These are phyloP conservation scores for Yarrowia divulgata DNA, from an alignment of 805 yeast genomes.

Conservation along the genomic window DNA sequence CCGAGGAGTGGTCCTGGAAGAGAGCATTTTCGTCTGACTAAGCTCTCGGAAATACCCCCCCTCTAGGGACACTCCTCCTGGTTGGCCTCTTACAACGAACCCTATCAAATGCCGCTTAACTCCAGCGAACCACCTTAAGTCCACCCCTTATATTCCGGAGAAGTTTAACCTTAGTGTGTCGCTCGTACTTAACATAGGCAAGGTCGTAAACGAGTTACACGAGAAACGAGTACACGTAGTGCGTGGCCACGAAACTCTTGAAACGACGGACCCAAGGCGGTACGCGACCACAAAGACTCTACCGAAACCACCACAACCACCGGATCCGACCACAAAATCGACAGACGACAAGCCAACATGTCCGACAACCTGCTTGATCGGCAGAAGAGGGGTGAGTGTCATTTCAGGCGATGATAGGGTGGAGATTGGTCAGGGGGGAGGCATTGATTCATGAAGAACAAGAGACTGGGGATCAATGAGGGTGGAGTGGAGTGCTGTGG, in stretches of 20 bases:
- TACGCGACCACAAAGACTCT: not conserved
- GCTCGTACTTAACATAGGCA: slow-evolving; percentile 19
- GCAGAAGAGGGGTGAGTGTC: slow-evolving; percentile 35
- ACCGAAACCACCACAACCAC: not conserved
- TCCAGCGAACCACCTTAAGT: slow-evolving; percentile 32
- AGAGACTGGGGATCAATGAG: no score
- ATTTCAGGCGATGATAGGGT: not conserved
- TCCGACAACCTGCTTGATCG: slow-evolving; percentile 36
- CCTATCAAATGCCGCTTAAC: slow-evolving; percentile 37
- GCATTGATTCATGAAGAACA: no score
- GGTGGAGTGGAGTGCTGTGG: no score
- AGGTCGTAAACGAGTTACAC: slow-evolving; percentile 18
- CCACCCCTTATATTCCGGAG: slow-evolving; percentile 36
- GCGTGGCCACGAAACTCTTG: not conserved
- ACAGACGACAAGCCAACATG: slow-evolving; percentile 9
- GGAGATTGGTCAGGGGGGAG: not conserved
- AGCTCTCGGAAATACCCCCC: not conserved
- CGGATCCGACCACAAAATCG: not conserved
- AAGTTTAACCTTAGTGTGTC: slow-evolving; percentile 20
- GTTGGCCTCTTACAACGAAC: not conserved
- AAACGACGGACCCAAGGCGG: not conserved
- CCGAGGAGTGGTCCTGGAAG: no score
- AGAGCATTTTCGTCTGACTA: not conserved
- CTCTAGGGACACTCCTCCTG: not conserved
- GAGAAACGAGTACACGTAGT: slow-evolving; percentile 5